Percentiles rank a stretch among this genome's conserved stretches.
Evolutionary conservation across 2,329 filamentous ascomycete genomes (phyloP).

Genomic region (Amauroascus niger): DNA sequence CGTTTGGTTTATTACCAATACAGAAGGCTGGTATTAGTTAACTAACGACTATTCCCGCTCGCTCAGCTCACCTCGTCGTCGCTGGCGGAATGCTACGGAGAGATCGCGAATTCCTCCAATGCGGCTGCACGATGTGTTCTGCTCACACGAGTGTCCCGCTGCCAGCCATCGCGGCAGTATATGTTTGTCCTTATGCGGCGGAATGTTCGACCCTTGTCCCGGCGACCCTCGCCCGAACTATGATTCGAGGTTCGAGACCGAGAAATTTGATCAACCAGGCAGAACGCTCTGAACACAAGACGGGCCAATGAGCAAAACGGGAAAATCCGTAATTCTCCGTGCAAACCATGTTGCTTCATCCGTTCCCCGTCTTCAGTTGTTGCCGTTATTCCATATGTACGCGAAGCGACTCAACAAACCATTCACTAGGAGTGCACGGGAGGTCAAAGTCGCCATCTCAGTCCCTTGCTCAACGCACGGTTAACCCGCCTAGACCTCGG

Average conservation of each 20-base stretch:
- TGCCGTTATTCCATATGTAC: background rate
- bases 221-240: background rate
- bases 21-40: background rate
- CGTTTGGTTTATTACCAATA: background rate
- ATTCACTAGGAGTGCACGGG: background rate
- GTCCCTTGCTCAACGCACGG: background rate
- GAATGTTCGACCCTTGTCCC: slow-evolving; percentile 6
- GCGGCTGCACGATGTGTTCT: background rate
- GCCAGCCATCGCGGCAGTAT: background rate
- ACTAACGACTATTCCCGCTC: background rate
- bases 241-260: slow-evolving; percentile 6
- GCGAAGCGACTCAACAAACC: background rate
- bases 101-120: background rate
- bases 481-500: background rate
- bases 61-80: background rate
- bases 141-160: background rate
- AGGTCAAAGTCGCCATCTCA: background rate
- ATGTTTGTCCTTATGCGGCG: background rate
- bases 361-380: background rate
- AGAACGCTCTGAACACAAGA: background rate
- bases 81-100: background rate
- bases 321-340: background rate
- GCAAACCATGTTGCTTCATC: background rate
- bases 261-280: background rate
- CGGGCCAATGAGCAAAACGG: background rate